Evolutionary conservation across 108 stramenopile species (phyloP), one percentile per base, ranked within the genome.

Genomic region (Cyclotella baltica): DNA sequence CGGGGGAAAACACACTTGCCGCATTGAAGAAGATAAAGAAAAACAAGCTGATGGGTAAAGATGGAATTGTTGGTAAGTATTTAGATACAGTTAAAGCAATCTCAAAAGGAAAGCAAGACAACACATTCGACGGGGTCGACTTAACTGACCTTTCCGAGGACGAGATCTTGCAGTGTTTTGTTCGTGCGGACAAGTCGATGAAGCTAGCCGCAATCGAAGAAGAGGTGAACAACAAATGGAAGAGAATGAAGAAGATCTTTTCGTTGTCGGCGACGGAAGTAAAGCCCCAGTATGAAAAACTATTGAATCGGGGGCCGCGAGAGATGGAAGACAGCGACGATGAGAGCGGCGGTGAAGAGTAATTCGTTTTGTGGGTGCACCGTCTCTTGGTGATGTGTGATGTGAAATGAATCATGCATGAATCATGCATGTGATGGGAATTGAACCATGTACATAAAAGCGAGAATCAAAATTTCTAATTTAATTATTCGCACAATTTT

Each of bases 161-260:
- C 46, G 43, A 67, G 20, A 67, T 36, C 31, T n/a, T 67, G 20
- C 35, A 47, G n/a, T 9, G 19, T 3, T 67, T 67, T 67, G 65
- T 67, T 5, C 4, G 10, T 47, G 65, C 46, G 13, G 38, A 25
- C 10, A 40, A 47, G 4, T 67, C 61, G 10, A 4, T 4, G 4
- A 37, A 34, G 61, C 27, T 62, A 4, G 61, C 65, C 46, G 6
- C 11, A n/a, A 20, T 36, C 34, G 18, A 29, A 36, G 28, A 47
- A 25, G 43, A 67, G 46, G 38, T 47, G 3, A 20, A 43, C 11
- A 52, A 52, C n/a, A 13, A 52, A 20, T 52, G 51, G 51, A 52
- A n/a, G 51, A 4, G 51, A 10, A 52, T 52, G 51, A 20, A 52
- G 19, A 20, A 52, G 11, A 52, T 52, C 10, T 52, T 52, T 43